These are phyloP conservation scores for Botryotinia globosa DNA, from an alignment of 2,329 filamentous ascomycete species.

Conservation along the genomic window DNA sequence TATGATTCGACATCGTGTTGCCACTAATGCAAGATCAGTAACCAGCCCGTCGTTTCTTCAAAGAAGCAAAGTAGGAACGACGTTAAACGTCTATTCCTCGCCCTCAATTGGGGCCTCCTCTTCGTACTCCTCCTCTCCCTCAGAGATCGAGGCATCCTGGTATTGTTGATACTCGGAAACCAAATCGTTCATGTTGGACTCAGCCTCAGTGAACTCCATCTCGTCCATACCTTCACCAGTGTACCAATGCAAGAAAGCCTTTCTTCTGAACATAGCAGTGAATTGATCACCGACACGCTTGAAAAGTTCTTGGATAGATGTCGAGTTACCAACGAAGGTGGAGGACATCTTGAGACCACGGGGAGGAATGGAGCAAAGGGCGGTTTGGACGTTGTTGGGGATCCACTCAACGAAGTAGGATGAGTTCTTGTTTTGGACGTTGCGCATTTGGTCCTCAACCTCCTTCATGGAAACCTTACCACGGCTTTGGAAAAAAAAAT, in stretches of 20 bases:
- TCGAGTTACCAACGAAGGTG: conserved; percentile 98
- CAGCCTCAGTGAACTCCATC: conserved; percentile 99
- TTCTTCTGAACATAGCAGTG: conserved; percentile 99
- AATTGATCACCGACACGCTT: conserved; percentile 99
- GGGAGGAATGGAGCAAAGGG: conserved; percentile 97
- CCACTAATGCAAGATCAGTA: conserved; percentile 26
- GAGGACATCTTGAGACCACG: conserved; percentile 98
- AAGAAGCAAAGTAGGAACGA: conserved; percentile 23
- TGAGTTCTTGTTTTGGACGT: conserved; percentile 99
- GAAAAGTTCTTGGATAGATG: conserved; percentile 99
- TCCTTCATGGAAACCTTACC: conserved; percentile 99
- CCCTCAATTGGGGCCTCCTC: conserved; percentile 79
- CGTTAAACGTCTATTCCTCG: conserved; percentile 45
- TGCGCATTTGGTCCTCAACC: conserved; percentile 99
- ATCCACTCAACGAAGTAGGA: conserved; percentile 99
- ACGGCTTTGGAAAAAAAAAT: conserved; percentile 57
- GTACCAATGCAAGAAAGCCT: conserved; percentile 99
- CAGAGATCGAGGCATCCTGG: conserved; percentile 96
- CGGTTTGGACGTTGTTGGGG: conserved; percentile 99
- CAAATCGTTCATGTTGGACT: conserved; percentile 99
- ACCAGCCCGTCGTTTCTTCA: conserved; percentile 23
- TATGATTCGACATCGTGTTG: conserved; percentile 29
- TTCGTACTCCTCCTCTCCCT: conserved; percentile 88
- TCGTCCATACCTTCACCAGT: conserved; percentile 99
- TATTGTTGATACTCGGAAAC: conserved; percentile 99